These are phyloP conservation scores for Paramecium pentaurelia DNA, from an alignment of 73 alveolate species.

Conservation along the genomic window DNA sequence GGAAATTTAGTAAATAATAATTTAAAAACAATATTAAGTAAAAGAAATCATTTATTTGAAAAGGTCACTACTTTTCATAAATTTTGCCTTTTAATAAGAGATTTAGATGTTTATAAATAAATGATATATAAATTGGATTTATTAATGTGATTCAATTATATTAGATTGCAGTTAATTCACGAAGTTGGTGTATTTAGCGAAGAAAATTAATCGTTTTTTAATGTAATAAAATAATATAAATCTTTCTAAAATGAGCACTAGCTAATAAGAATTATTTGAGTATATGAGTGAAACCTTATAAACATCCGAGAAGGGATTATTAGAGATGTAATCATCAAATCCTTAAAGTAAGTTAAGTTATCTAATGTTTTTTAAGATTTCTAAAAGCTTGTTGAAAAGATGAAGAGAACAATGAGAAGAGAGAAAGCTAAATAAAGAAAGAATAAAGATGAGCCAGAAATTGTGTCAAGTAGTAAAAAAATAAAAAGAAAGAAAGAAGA, in stretches of 20 bases:
- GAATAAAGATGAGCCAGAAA: not conserved
- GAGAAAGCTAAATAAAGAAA: constrained; percentile 28
- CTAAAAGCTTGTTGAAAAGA: not conserved
- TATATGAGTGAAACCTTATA: constrained; percentile 6
- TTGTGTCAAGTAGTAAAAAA: not conserved
- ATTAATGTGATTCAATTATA: not conserved
- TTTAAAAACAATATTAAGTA: not conserved
- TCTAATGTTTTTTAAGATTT: not conserved
- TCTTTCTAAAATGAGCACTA: not conserved
- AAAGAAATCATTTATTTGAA: not conserved
- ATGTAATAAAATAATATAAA: not conserved
- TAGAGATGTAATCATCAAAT: not conserved
- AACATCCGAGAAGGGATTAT: not conserved
- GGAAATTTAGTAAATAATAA: not conserved
- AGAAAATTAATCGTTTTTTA: constrained; percentile 16
- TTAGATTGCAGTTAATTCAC: constrained; percentile 11
- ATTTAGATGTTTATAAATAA: not conserved
- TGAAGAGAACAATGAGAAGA: constrained; percentile 18
- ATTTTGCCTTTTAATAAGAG: not conserved
- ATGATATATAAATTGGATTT: not conserved
- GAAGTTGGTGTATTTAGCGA: not conserved
- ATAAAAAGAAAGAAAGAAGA: constrained; percentile 31
- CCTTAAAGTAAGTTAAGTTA: not conserved
- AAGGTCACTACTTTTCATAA: not conserved
- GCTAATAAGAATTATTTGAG: not conserved